Base-by-base conservation (phyloP, 495 filamentous ascomycete species). In the Aspergillus bridgeri region DNA sequence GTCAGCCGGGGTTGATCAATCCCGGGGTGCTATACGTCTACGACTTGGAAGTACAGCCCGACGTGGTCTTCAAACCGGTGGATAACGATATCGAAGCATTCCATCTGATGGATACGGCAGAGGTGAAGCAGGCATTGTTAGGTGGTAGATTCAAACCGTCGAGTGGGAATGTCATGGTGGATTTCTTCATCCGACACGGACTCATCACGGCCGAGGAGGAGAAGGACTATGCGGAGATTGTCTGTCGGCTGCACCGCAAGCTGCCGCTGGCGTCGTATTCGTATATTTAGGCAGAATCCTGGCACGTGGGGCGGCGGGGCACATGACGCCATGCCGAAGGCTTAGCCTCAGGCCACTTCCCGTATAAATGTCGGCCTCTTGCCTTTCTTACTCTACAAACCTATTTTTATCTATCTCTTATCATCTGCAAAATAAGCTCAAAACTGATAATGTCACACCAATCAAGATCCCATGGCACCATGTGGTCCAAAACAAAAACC, bases 171-270 rank as follows among this genome's bases (percentile, higher is more conserved):
- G 76, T 81, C 48, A 58, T 80, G 48, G 60, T 85, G 9, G 79
- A 79, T 47, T 82, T 82, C 64, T 75, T 85, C 25, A 68, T 84
- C 25, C 60, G 79, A 19, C 81, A 84, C 64, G 80, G 81, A 2
- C 55, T 81, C 42, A 72, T 85, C 15, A 81, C 62, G 3, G 59
- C 69, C 0, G 79, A 81, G 53, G 75, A 79, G 22, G 81, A 85
- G 69, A 53, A 48, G 59, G 65, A 78, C 49, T 81, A 74, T 60
- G 63, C 74, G 15, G 77, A 80, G 63, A 80, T 85, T 53, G 65
- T 60, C 51, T 66, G 63, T 42, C 65, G 79, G n/a, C 61, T 85
- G 44, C 79, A 79, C 66, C 69, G 79, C 4, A 51, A 52, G 18
- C 38, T 59, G 19, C 43, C 52, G 19, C 42, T 54, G 42, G 42